Conservation (phyloP, 225 moss, liverwort and hornwort genomes). For the Straminergon stramineum region DNA sequence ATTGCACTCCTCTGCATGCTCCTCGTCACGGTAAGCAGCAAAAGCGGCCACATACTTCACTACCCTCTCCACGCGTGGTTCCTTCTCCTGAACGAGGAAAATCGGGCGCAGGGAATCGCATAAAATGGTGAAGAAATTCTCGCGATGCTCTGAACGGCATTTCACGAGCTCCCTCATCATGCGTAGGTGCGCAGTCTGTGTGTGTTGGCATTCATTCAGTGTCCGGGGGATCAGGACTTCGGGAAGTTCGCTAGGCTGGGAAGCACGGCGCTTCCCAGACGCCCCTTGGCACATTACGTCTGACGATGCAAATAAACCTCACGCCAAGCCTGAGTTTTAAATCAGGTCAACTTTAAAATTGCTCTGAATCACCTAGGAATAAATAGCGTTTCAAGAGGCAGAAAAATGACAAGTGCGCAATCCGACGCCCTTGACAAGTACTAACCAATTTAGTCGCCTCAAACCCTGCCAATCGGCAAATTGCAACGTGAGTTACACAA, state of each 20-base stretch:
- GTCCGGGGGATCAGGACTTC: slow-evolving; percentile 45
- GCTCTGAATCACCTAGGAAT: not conserved
- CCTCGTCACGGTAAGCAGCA: slow-evolving; percentile 57
- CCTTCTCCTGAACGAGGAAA: slow-evolving; percentile 60
- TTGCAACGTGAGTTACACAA: not conserved
- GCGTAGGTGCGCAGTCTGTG: slow-evolving; percentile 48
- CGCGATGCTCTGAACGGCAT: slow-evolving; percentile 45
- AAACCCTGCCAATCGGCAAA: not conserved
- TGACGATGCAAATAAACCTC: not conserved
- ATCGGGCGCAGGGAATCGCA: slow-evolving; percentile 56
- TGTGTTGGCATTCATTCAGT: slow-evolving; percentile 60
- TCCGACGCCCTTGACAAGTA: not conserved
- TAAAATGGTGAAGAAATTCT: slow-evolving; percentile 48
- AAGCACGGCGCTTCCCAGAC: slow-evolving; percentile 30
- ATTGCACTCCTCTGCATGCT: slow-evolving; percentile 55
- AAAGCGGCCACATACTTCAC: slow-evolving; percentile 59
- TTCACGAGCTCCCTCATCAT: slow-evolving; percentile 64
- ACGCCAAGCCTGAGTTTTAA: not conserved
- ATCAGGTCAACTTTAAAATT: not conserved
- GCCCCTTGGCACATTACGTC: slow-evolving; percentile 30
- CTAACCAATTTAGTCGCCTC: not conserved
- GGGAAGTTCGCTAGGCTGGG: slow-evolving; percentile 32
- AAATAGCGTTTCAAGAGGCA: not conserved
- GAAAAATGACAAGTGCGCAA: not conserved
- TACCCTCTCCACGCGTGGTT: slow-evolving; percentile 63